A percentile compares a stretch with the other conserved stretches of the same genome.
Evolutionary conservation across 2,329 filamentous ascomycete species (phyloP).

Genomic region (Orbilia ellipsospora): DNA sequence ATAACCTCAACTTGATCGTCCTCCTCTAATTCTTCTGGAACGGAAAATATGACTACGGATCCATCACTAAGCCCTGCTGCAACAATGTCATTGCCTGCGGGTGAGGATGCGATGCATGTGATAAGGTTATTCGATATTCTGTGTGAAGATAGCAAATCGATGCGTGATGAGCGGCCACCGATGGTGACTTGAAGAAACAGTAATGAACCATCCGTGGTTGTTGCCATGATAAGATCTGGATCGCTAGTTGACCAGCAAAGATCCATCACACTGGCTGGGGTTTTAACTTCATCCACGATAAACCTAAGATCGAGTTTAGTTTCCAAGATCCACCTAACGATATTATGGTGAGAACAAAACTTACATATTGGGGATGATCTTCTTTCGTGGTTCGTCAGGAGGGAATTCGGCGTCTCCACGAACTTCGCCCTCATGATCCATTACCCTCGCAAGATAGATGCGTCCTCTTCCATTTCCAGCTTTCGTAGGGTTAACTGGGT

Average conservation of each 20-base stretch:
- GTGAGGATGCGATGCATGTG: conserved; percentile 50
- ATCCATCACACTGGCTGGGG: conserved; percentile 50
- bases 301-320: conserved; percentile 20
- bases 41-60: conserved; percentile 22
- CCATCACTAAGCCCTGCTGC: conserved; percentile 48
- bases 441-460: conserved; percentile 48
- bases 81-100: conserved; percentile 37
- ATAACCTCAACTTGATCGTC: conserved; percentile 38
- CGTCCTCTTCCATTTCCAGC: conserved; percentile 31
- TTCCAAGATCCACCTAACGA: background rate
- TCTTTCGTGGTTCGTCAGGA: conserved; percentile 48
- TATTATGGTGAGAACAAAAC: background rate
- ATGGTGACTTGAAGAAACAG: conserved; percentile 44
- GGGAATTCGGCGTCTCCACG: conserved; percentile 55
- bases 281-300: conserved; percentile 52
- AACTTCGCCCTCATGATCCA: conserved; percentile 56
- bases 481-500: conserved; percentile 51
- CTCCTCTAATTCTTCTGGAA: conserved; percentile 46
- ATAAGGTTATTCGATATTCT: conserved; percentile 26
- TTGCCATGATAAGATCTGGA: conserved; percentile 51
- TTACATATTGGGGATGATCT: conserved; percentile 56
- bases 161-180: conserved; percentile 29
- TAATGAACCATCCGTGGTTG: conserved; percentile 40
- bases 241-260: conserved; percentile 55
- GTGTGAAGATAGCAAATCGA: conserved; percentile 50